phyloP scores from a whole-genome alignment of 1,139 yeast species.

The Magnusiomyces suaveolens region DNA sequence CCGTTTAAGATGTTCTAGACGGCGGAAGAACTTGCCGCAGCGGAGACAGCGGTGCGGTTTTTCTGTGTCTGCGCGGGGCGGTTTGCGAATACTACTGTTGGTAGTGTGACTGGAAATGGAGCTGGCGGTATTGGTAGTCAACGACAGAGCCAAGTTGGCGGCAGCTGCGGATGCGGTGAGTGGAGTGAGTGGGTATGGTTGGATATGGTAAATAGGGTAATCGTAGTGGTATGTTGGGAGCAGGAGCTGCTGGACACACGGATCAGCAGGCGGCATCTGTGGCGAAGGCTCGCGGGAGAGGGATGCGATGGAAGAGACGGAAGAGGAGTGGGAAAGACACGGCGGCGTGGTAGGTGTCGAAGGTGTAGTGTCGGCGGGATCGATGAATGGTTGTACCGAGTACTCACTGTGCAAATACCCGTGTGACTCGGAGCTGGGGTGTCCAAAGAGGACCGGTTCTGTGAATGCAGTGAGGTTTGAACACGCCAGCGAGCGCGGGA shows the following conservation, averaged over 20 bases:
- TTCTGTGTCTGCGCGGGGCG: constrained; percentile 25
- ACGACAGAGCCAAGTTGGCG: constrained; percentile 13
- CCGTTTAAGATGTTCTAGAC: constrained; percentile 88
- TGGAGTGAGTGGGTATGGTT: constrained; percentile 5
- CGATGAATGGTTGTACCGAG: background rate
- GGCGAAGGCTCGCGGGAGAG: too few species aligned
- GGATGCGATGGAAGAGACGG: constrained; percentile 14
- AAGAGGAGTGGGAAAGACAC: constrained; percentile 12
- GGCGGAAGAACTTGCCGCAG: constrained; percentile 69
- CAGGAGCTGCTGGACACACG: background rate
- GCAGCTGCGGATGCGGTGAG: constrained; percentile 14
- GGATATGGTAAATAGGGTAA: background rate
- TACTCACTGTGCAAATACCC: too few species aligned
- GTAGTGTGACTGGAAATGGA: background rate
- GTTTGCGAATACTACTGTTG: background rate
- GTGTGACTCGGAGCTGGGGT: background rate
- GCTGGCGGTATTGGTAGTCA: background rate
- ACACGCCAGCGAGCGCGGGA: constrained; percentile 9
- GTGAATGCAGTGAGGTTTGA: constrained; percentile 10
- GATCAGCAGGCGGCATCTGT: constrained; percentile 11
- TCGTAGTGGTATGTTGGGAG: background rate
- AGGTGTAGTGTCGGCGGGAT: background rate
- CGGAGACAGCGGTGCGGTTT: constrained; percentile 57
- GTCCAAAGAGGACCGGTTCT: constrained; percentile 5
- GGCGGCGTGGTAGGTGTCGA: constrained; percentile 11